phyloP scores from a whole-genome alignment of 2,329 filamentous ascomycete species.

The Penicillium sp. region DNA sequence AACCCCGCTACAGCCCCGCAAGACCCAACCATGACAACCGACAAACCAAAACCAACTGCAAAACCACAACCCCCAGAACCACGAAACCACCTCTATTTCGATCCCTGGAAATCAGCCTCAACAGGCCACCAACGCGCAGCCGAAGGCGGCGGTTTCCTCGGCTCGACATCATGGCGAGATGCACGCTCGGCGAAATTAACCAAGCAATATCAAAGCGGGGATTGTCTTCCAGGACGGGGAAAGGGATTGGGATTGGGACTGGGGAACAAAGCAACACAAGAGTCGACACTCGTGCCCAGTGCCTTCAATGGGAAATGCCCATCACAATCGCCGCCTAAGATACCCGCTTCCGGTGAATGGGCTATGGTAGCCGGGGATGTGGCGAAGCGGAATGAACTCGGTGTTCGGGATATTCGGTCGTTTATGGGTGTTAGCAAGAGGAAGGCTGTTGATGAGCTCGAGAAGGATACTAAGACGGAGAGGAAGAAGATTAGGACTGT shows the following conservation, averaged over 20 bases:
- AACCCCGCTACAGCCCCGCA: not conserved
- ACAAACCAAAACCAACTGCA: not conserved
- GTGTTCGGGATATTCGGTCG: constrained; percentile 45
- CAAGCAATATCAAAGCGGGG: constrained; percentile 64
- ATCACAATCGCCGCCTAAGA: not conserved
- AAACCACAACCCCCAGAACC: constrained; percentile 2
- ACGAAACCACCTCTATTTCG: constrained; percentile 37
- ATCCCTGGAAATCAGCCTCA: constrained; percentile 63
- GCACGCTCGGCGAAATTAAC: constrained; percentile 68
- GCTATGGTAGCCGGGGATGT: constrained; percentile 41
- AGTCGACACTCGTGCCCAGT: not conserved
- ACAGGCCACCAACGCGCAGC: constrained; percentile 79
- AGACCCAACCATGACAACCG: not conserved
- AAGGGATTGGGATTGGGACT: not conserved
- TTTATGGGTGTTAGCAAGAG: constrained; percentile 51
- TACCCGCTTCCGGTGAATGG: constrained; percentile 51
- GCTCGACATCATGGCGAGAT: constrained; percentile 68
- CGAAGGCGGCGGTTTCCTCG: constrained; percentile 64
- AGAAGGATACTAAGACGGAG: constrained; percentile 15
- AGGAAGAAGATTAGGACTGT: constrained; percentile 3
- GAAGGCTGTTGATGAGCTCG: constrained; percentile 36
- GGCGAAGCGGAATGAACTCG: constrained; percentile 26
- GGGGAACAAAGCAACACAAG: not conserved
- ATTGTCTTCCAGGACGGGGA: constrained; percentile 45
- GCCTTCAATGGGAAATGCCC: constrained; percentile 20